phyloP scores from a whole-genome alignment of 2,329 filamentous ascomycete species.

The Fusarium pseudocircinatum region DNA sequence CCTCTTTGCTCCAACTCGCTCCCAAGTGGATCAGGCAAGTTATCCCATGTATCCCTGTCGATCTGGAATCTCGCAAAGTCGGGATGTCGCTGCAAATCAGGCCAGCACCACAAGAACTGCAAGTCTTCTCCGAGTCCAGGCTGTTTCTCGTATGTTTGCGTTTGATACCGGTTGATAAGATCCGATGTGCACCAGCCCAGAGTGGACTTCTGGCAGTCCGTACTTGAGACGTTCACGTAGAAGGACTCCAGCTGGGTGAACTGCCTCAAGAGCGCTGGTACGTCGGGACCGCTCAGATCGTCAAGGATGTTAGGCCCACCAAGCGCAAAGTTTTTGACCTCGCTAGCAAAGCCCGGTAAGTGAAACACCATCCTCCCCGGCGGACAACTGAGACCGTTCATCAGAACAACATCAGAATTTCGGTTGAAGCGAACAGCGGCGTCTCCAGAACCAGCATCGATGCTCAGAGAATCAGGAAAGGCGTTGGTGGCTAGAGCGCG shows the following conservation, averaged over 20 bases:
- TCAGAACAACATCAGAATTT: slow-evolving; percentile 45
- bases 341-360: slow-evolving; percentile 43
- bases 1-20: slow-evolving; percentile 10
- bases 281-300: background rate
- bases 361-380: slow-evolving; percentile 22
- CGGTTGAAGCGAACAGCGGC: slow-evolving; percentile 45
- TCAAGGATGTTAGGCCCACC: slow-evolving; percentile 1
- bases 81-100: slow-evolving; percentile 44
- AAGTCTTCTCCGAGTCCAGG: slow-evolving; percentile 40
- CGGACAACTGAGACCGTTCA: slow-evolving; percentile 26
- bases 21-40: background rate
- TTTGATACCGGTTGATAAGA: slow-evolving; percentile 40
- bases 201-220: slow-evolving; percentile 1
- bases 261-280: background rate
- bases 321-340: slow-evolving; percentile 45
- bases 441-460: slow-evolving; percentile 40
- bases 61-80: slow-evolving; percentile 45
- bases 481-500: slow-evolving; percentile 45
- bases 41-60: slow-evolving; percentile 8
- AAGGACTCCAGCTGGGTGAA: slow-evolving; percentile 44
- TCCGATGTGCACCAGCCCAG: slow-evolving; percentile 49
- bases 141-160: slow-evolving; percentile 41
- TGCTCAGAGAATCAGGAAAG: slow-evolving; percentile 47
- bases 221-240: slow-evolving; percentile 33
- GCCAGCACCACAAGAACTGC: slow-evolving; percentile 47